Percentiles rank a stretch among this genome's conserved stretches.
Evolutionary conservation across 306 rosid species (phyloP).

Genomic region (Parietaria judaica): DNA sequence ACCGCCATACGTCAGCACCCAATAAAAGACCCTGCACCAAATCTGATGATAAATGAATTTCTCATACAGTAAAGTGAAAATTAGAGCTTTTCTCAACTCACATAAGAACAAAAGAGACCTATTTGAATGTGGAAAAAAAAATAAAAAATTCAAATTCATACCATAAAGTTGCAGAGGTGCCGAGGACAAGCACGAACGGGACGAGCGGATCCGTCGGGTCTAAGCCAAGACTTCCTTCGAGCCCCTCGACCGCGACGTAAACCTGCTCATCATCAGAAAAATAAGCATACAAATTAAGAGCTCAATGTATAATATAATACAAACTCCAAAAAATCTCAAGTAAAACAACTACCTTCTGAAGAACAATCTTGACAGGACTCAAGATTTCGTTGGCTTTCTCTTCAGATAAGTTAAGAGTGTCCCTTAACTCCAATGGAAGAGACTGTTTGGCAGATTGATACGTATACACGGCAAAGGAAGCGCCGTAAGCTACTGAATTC

Average conservation of each 20-base stretch:
- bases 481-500: constrained; percentile 56
- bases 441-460: constrained; percentile 68
- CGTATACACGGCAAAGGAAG: constrained; percentile 49
- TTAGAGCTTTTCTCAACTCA: neutral
- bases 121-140: constrained; percentile 26
- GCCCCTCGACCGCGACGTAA: constrained; percentile 47
- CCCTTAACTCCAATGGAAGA: constrained; percentile 62
- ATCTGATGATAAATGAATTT: constrained; percentile 58
- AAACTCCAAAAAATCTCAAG: no score
- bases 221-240: constrained; percentile 76
- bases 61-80: constrained; percentile 20
- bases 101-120: neutral
- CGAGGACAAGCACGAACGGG: constrained; percentile 59
- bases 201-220: constrained; percentile 90
- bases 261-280: constrained; percentile 28
- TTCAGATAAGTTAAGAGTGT: constrained; percentile 53
- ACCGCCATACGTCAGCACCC: constrained; percentile 72
- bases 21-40: constrained; percentile 79
- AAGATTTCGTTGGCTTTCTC: constrained; percentile 47
- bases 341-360: constrained; percentile 47
- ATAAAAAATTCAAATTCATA: constrained; percentile 23
- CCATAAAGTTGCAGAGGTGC: constrained; percentile 82
- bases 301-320: no score
- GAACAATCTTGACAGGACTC: constrained; percentile 49
- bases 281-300: no score